A percentile compares a stretch with the other conserved stretches of the same genome.
These are phyloP conservation scores for Ilex aquifolium DNA, from an alignment of 257 asterid species.

Conservation along the genomic window DNA sequence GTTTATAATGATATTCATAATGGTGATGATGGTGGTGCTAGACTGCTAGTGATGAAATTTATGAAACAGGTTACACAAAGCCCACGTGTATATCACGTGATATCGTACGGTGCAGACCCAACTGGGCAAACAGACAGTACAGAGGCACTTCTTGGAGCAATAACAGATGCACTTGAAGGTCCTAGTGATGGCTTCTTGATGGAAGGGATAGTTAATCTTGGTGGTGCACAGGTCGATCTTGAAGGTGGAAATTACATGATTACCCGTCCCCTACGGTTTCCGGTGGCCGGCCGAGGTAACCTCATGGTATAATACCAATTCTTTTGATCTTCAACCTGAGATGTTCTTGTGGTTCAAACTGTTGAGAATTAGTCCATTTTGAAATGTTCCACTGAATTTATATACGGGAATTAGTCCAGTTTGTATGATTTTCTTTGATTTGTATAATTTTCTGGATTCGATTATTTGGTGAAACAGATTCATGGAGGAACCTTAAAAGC, in stretches of 20 bases:
- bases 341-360: too few relatives aligned
- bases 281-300: conserved; percentile 62
- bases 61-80: conserved; percentile 20
- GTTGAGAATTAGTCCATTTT: too few relatives aligned
- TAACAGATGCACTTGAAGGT: conserved; percentile 57
- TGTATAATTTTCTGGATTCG: neutral
- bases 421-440: too few relatives aligned
- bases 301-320: conserved; percentile 37
- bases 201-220: conserved; percentile 60
- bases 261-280: conserved; percentile 60
- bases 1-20: too few relatives aligned
- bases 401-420: too few relatives aligned
- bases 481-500: conserved; percentile 87
- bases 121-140: too few relatives aligned
- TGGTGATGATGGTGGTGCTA: neutral
- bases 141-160: conserved; percentile 44
- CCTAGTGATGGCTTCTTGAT: conserved; percentile 50
- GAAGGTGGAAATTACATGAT: conserved; percentile 80
- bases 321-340: too few relatives aligned
- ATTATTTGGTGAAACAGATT: conserved; percentile 36
- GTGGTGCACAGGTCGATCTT: conserved; percentile 73
- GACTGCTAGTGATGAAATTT: neutral
- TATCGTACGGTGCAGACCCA: too few relatives aligned
- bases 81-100: conserved; percentile 34
- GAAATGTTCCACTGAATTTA: too few relatives aligned